Percentiles rank a stretch among this genome's conserved stretches.
Conservation (phyloP, 257 asterid genomes). For the Solanum sitiens region DNA sequence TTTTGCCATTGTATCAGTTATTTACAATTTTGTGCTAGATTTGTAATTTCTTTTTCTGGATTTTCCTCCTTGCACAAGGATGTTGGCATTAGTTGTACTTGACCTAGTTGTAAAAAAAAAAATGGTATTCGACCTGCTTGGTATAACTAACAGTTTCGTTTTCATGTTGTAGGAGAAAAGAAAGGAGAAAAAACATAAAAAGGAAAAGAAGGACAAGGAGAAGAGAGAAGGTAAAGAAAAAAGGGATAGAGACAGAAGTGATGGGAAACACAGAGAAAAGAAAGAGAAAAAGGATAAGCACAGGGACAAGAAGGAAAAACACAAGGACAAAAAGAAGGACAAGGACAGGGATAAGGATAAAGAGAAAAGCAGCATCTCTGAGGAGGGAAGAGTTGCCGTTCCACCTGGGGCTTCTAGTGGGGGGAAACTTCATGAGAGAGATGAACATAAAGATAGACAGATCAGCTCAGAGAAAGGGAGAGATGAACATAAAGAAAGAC, state of each 20-base stretch:
- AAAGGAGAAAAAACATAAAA: slow-evolving; percentile 56
- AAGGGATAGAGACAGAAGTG: slow-evolving; percentile 48
- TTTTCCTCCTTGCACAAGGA: background rate
- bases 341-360: slow-evolving; percentile 21
- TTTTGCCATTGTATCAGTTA: background rate
- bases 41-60: background rate
- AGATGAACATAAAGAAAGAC: slow-evolving; percentile 16
- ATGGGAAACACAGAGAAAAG: slow-evolving; percentile 49
- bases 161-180: slow-evolving; percentile 42
- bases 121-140: background rate
- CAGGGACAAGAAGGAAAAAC: slow-evolving; percentile 47
- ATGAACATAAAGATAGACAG: slow-evolving; percentile 10
- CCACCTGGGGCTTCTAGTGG: slow-evolving; percentile 23
- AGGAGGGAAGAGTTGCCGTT: slow-evolving; percentile 36
- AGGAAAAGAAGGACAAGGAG: slow-evolving; percentile 60
- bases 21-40: background rate
- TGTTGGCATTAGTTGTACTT: background rate
- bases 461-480: slow-evolving; percentile 4
- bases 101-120: background rate
- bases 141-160: background rate
- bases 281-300: slow-evolving; percentile 56
- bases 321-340: slow-evolving; percentile 49
- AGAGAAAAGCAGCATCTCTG: slow-evolving; percentile 54
- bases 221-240: slow-evolving; percentile 52
- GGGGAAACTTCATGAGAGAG: slow-evolving; percentile 25